These are phyloP conservation scores for Citrullus colocynthis DNA, from an alignment of 306 rosid genomes.

Conservation along the genomic window DNA sequence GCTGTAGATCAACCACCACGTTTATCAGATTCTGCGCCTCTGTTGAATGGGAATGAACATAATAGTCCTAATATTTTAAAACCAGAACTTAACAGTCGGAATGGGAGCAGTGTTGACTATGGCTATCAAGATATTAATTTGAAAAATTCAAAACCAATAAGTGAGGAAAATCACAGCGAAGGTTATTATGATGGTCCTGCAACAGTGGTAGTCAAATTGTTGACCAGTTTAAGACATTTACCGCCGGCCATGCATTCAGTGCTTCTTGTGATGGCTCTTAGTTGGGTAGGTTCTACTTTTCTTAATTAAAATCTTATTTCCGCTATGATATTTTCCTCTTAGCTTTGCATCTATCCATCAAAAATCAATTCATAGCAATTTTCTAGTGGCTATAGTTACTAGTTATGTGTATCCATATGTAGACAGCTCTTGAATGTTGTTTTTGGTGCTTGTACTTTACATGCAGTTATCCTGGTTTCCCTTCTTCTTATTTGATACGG, in stretches of 20 bases:
- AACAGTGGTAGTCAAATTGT: slow-evolving; percentile 77
- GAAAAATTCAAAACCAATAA: slow-evolving; percentile 25
- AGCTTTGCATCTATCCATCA: neutral
- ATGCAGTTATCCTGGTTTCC: slow-evolving; percentile 96
- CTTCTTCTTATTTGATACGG: slow-evolving; percentile 91
- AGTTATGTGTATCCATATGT: slow-evolving; percentile 14
- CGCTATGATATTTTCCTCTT: neutral
- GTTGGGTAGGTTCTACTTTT: slow-evolving; percentile 55
- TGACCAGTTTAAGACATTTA: slow-evolving; percentile 90
- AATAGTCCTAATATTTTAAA: slow-evolving; percentile 36
- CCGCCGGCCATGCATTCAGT: slow-evolving; percentile 98
- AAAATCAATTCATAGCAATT: neutral
- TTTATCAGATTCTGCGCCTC: slow-evolving; percentile 70
- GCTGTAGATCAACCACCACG: slow-evolving; percentile 30
- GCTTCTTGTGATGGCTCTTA: slow-evolving; percentile 92
- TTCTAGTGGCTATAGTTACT: slow-evolving; percentile 1
- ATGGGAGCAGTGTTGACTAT: slow-evolving; percentile 22
- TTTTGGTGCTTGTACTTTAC: slow-evolving; percentile 9
- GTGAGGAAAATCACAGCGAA: slow-evolving; percentile 40
- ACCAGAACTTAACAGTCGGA: slow-evolving; percentile 21
- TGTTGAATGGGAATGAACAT: slow-evolving; percentile 54
- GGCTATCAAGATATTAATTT: slow-evolving; percentile 22
- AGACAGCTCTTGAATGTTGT: slow-evolving; percentile 8
- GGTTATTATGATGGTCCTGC: slow-evolving; percentile 71
- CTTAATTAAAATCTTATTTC: neutral